Percentiles rank a stretch among this genome's conserved stretches.
Conservation (phyloP, 2,329 filamentous ascomycete genomes). For the Neospermospora avenae region DNA sequence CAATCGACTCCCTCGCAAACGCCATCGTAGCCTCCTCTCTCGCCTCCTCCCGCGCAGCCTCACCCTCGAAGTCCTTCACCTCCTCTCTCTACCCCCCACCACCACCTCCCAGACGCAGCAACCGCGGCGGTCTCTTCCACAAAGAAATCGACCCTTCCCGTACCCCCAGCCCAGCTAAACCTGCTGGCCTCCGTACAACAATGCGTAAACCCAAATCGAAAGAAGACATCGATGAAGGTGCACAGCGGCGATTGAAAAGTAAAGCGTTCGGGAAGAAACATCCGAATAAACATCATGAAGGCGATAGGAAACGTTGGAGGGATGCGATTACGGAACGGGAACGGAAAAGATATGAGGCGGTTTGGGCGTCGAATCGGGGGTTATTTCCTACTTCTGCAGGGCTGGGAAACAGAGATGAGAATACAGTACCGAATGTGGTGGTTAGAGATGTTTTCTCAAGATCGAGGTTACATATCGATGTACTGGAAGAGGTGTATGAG, state of each 20-base stretch:
- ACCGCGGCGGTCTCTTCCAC: conserved; percentile 26
- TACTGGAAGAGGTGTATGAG: conserved; percentile 74
- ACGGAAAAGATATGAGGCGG: conserved; percentile 76
- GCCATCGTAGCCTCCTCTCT: conserved; percentile 75
- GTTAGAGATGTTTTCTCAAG: conserved; percentile 73
- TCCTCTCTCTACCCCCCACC: conserved; percentile 26
- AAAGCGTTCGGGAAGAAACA: conserved; percentile 62
- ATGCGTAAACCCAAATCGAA: conserved; percentile 57
- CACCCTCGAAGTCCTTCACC: conserved; percentile 32
- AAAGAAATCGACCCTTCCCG: conserved; percentile 35
- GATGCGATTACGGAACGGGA: conserved; percentile 70
- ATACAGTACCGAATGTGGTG: conserved; percentile 63
- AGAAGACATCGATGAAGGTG: conserved; percentile 51
- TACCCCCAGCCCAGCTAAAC: conserved; percentile 38
- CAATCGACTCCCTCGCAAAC: conserved; percentile 63
- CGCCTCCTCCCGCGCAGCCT: conserved; percentile 56
- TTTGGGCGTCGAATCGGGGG: conserved; percentile 80
- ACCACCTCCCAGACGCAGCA: conserved; percentile 32
- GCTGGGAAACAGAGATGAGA: conserved; percentile 29
- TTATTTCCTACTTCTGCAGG: conserved; percentile 37
- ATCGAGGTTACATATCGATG: conserved; percentile 63
- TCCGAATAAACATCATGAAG: conserved; percentile 71
- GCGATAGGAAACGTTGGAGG: conserved; percentile 71
- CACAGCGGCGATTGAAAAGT: conserved; percentile 50
- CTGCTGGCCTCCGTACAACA: conserved; percentile 41